Evolutionary conservation across 2,329 filamentous ascomycete genomes (phyloP).

Genomic region (Trichoderma sp.): DNA sequence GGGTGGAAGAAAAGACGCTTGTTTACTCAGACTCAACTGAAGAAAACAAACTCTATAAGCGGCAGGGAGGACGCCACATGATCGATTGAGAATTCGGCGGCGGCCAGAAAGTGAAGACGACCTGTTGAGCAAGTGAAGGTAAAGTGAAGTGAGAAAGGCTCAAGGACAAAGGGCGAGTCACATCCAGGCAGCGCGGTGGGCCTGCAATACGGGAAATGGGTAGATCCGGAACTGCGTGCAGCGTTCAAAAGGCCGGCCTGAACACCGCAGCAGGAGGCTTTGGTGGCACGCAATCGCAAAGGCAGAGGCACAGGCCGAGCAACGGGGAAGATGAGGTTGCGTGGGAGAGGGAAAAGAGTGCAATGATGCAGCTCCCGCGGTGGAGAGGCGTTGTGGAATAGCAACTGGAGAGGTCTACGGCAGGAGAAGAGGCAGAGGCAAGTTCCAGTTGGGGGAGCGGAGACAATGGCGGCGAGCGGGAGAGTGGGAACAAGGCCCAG

Average conservation of each 20-base stretch:
- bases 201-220: slow-evolving; percentile 22
- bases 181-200: slow-evolving; percentile 25
- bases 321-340: slow-evolving; percentile 17
- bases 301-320: not conserved
- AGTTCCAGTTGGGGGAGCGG: slow-evolving; percentile 32
- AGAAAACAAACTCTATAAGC: slow-evolving; percentile 18
- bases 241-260: slow-evolving; percentile 23
- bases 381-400: slow-evolving; percentile 10
- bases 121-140: not conserved
- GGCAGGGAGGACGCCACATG: slow-evolving; percentile 22
- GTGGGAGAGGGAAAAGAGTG: slow-evolving; percentile 16
- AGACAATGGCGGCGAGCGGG: slow-evolving; percentile 34
- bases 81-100: slow-evolving; percentile 18
- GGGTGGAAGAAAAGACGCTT: not conserved
- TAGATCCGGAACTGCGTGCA: slow-evolving; percentile 22
- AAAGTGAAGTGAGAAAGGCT: slow-evolving; percentile 3
- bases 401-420: not conserved
- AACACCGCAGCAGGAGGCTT: slow-evolving; percentile 24
- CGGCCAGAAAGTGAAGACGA: slow-evolving; percentile 2
- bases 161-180: slow-evolving; percentile 23
- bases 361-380: slow-evolving; percentile 31
- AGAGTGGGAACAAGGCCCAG: slow-evolving; percentile 25
- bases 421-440: slow-evolving; percentile 25
- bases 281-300: slow-evolving; percentile 16
- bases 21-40: slow-evolving; percentile 18